Conservation (phyloP, 108 stramenopile genomes). For the Cyclotella cryptica region DNA sequence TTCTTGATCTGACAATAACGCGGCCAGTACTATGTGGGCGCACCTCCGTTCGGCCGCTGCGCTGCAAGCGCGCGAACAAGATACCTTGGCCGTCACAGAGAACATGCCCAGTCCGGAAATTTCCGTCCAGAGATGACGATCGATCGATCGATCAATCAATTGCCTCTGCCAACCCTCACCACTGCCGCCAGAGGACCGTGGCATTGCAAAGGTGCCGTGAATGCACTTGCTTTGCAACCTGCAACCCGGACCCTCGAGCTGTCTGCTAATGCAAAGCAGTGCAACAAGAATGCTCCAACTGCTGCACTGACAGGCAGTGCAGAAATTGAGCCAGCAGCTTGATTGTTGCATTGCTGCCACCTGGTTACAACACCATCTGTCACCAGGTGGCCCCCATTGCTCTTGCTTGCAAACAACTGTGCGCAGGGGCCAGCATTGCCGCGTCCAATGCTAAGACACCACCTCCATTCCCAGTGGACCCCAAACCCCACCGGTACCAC, state of each 20-base stretch:
- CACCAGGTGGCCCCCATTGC: neutral
- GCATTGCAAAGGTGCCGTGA: neutral
- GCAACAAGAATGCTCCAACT: neutral
- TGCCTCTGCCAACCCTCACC: neutral
- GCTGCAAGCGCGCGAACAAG: too few relatives aligned
- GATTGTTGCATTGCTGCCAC: neutral
- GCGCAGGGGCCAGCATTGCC: too few relatives aligned
- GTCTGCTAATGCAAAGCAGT: neutral
- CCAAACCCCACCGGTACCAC: neutral
- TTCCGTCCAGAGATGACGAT: too few relatives aligned
- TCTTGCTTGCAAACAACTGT: too few relatives aligned
- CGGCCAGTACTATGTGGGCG: too few relatives aligned
- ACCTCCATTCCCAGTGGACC: too few relatives aligned
- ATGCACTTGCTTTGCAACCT: neutral
- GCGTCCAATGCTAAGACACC: too few relatives aligned
- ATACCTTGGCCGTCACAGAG: too few relatives aligned
- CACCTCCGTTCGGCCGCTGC: too few relatives aligned
- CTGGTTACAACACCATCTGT: neutral
- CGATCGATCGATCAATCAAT: neutral
- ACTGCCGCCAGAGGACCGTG: neutral
- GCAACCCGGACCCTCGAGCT: neutral
- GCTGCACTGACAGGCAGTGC: neutral
- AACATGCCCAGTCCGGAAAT: too few relatives aligned
- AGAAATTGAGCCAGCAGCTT: too few relatives aligned
- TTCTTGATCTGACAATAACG: too few relatives aligned